Conservation (phyloP, 164 flowering plant species). For the Piper longum region DNA sequence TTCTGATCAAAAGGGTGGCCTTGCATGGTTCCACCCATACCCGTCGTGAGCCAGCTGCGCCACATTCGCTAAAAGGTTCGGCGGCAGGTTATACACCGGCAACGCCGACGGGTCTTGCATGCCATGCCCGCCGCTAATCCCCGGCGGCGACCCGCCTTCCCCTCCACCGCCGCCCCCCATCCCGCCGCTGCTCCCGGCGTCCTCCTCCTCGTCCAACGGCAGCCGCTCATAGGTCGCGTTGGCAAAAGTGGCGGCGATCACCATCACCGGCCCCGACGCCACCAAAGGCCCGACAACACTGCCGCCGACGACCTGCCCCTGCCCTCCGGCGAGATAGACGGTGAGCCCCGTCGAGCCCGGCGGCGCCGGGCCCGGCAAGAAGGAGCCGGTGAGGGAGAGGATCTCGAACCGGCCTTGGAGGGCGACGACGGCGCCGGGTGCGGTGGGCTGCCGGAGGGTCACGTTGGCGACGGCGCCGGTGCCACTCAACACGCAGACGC, state of each 20-base stretch:
- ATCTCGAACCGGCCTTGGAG: conserved; percentile 75
- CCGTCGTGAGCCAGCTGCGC: conserved; percentile 36
- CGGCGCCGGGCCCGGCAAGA: conserved; percentile 77
- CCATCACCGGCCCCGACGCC: conserved; percentile 69
- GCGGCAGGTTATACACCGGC: conserved; percentile 28
- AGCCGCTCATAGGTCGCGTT: conserved; percentile 79
- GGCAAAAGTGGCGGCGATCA: conserved; percentile 78
- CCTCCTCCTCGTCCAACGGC: conserved; percentile 60
- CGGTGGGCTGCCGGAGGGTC: conserved; percentile 50
- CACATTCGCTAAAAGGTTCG: conserved; percentile 41
- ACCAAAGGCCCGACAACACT: conserved; percentile 56
- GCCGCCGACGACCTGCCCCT: conserved; percentile 79
- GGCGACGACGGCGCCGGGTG: conserved; percentile 52
- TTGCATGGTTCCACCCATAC: conserved; percentile 41
- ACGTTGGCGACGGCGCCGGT: conserved; percentile 63
- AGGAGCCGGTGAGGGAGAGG: conserved; percentile 60
- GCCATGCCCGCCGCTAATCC: background rate
- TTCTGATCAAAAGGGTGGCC: conserved; percentile 17
- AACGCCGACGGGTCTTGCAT: conserved; percentile 12
- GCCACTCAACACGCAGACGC: conserved; percentile 67
- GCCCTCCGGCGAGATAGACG: conserved; percentile 66
- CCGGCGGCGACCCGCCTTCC: background rate
- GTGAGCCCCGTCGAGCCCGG: conserved; percentile 64
- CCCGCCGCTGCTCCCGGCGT: conserved; percentile 9
- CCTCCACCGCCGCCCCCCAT: background rate